Percentiles rank a stretch among this genome's conserved stretches.
phyloP scores from a whole-genome alignment of 192 early-diverging fungal species.

The Lobosporangium transversale region DNA sequence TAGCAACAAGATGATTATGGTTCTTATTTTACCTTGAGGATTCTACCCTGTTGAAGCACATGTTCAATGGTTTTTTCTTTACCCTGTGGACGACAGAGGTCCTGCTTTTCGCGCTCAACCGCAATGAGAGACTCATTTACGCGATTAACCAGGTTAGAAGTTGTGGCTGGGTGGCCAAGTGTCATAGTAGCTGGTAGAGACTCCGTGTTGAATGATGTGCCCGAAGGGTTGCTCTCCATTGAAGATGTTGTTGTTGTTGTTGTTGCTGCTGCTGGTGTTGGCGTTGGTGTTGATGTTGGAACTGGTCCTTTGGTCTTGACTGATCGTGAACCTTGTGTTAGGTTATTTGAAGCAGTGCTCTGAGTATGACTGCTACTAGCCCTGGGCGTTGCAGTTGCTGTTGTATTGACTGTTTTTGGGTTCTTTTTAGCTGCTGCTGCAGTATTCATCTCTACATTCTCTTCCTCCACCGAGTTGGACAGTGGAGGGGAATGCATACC shows the following conservation, averaged over 20 bases:
- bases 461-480: constrained; percentile 22
- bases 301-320: neutral
- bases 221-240: no score
- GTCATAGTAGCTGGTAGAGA: neutral
- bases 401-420: neutral
- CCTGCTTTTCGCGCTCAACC: neutral
- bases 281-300: neutral
- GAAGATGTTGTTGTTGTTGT: neutral
- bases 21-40: constrained; percentile 30
- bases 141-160: neutral
- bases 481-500: constrained; percentile 47
- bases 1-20: neutral
- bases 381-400: neutral
- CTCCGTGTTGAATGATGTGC: no score
- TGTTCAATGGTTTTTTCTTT: constrained; percentile 36
- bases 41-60: constrained; percentile 27
- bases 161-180: no score
- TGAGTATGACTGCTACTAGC: constrained; percentile 8
- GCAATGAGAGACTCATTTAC: neutral
- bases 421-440: neutral
- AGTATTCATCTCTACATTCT: constrained; percentile 12
- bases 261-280: neutral
- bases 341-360: neutral
- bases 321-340: neutral
- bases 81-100: neutral